phyloP scores from a whole-genome alignment of 192 early-diverging fungal genomes.

The Umbelopsis vinacea region DNA sequence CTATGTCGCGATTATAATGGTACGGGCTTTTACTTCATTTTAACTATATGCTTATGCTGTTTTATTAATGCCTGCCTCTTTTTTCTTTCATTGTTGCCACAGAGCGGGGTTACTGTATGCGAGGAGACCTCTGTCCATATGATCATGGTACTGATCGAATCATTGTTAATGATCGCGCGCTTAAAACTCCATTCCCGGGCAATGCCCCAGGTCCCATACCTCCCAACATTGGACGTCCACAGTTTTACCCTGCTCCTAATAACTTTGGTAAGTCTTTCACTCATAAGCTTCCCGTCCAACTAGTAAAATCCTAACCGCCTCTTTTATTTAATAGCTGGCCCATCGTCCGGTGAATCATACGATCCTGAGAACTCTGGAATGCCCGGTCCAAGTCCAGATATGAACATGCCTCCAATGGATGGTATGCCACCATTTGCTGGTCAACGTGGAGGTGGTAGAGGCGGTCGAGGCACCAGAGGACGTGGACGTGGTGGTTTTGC shows the following conservation, averaged over 20 bases:
- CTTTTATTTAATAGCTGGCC: background rate
- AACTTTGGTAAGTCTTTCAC: background rate
- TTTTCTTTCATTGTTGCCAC: conserved; percentile 14
- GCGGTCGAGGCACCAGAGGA: conserved; percentile 48
- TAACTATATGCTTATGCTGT: background rate
- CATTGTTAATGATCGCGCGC: conserved; percentile 60
- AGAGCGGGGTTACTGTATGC: conserved; percentile 82
- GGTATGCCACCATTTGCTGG: background rate
- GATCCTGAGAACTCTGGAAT: conserved; percentile 1
- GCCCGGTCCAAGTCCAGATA: background rate
- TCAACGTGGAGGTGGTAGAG: conserved; percentile 53
- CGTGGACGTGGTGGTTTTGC: conserved; percentile 42
- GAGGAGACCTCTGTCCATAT: conserved; percentile 80
- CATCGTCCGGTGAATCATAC: background rate
- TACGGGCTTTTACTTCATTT: conserved; percentile 28
- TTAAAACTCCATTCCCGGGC: conserved; percentile 42
- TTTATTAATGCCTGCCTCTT: background rate
- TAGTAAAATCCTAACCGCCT: background rate
- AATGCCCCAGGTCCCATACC: conserved; percentile 43
- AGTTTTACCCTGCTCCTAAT: conserved; percentile 43
- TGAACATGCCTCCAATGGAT: background rate
- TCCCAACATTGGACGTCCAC: conserved; percentile 39
- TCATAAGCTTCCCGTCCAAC: background rate
- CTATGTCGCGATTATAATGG: conserved; percentile 81
- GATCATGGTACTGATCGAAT: conserved; percentile 77